Conservation (phyloP, 1,139 yeast genomes). For the Geotrichum europaeum region DNA sequence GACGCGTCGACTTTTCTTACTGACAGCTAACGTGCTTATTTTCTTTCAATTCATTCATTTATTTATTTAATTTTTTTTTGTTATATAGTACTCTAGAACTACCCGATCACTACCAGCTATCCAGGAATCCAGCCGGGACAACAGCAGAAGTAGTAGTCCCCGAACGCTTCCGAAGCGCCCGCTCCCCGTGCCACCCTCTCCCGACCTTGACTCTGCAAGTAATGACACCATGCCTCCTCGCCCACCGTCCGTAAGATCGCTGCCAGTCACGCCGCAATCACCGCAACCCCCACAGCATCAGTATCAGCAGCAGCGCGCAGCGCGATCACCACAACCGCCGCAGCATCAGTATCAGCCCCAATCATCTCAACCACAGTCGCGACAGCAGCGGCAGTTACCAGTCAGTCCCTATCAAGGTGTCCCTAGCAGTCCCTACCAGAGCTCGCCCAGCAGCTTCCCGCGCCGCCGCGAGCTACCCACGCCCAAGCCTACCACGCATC, state of each 20-base stretch:
- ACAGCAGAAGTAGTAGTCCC: not conserved
- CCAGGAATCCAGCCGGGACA: not conserved
- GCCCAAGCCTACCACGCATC: not conserved
- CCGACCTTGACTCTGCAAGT: not conserved
- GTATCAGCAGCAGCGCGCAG: not conserved
- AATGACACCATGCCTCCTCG: conserved; percentile 13
- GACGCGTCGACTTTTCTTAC: not conserved
- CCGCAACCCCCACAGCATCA: conserved; percentile 3
- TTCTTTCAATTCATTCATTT: not conserved
- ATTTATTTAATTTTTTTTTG: not conserved
- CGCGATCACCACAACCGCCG: not conserved
- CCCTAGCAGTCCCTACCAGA: not conserved
- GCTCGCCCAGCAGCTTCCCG: not conserved
- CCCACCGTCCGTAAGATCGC: conserved; percentile 9
- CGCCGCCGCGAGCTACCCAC: not conserved
- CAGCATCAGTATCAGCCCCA: not conserved
- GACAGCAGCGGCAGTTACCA: not conserved
- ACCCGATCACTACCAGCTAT: not conserved
- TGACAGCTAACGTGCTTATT: not conserved
- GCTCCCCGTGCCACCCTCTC: not conserved
- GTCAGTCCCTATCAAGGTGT: not conserved
- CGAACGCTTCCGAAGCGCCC: not conserved
- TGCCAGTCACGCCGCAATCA: not conserved
- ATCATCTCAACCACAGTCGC: not conserved
- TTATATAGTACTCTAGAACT: not conserved